A percentile compares a stretch with the other conserved stretches of the same genome.
Evolutionary conservation across 2,329 filamentous ascomycete genomes (phyloP).

Genomic region (Fusarium lateritium): DNA sequence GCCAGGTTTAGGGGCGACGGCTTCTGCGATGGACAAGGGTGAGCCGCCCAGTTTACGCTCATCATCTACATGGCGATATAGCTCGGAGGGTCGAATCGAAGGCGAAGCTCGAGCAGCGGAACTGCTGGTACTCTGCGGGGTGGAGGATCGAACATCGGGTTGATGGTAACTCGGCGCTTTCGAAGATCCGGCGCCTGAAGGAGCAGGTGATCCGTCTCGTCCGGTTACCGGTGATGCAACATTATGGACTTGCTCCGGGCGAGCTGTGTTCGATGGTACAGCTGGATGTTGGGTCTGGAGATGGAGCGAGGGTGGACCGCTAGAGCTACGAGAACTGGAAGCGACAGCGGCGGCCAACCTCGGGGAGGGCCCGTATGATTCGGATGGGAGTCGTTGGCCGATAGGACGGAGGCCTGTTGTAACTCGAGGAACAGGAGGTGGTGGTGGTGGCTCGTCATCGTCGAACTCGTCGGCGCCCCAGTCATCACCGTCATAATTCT

Average conservation of each 20-base stretch:
- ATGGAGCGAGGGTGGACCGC: constrained; percentile 48
- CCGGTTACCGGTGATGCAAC: constrained; percentile 31
- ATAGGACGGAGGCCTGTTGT: constrained; percentile 50
- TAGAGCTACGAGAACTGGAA: constrained; percentile 47
- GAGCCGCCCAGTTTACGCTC: constrained; percentile 71
- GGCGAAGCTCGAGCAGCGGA: constrained; percentile 65
- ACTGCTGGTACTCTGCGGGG: constrained; percentile 43
- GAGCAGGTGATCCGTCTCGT: constrained; percentile 41
- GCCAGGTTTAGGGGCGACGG: constrained; percentile 56
- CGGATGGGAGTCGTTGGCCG: constrained; percentile 50
- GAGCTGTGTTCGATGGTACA: constrained; percentile 1
- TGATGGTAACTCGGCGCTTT: constrained; percentile 37
- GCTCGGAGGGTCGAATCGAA: constrained; percentile 81
- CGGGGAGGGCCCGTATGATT: constrained; percentile 46
- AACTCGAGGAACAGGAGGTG: constrained; percentile 48
- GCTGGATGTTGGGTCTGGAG: constrained; percentile 44
- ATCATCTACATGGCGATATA: constrained; percentile 80
- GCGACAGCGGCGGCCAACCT: constrained; percentile 46
- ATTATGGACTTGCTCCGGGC: constrained; percentile 32
- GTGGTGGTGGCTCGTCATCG: constrained; percentile 65
- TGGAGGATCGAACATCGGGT: constrained; percentile 45
- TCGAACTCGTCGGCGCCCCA: constrained; percentile 84
- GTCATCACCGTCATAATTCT: constrained; percentile 92
- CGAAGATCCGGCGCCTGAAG: constrained; percentile 33
- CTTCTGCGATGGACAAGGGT: constrained; percentile 69